A percentile compares a stretch with the other conserved stretches of the same genome.
These are phyloP conservation scores for Nasturtium officinale DNA, from an alignment of 345 rosid genomes.

Conservation along the genomic window DNA sequence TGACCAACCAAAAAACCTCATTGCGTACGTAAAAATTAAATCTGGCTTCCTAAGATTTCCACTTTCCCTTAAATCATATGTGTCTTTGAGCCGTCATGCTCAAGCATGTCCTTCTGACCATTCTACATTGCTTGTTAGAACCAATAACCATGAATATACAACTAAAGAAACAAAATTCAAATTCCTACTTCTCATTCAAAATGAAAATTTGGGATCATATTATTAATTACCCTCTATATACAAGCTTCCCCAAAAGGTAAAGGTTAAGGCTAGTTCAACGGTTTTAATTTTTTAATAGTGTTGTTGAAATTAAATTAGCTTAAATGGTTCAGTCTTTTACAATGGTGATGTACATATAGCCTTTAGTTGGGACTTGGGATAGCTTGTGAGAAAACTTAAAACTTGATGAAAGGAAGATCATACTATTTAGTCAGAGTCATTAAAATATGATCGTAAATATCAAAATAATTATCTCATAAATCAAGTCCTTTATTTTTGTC, in stretches of 20 bases:
- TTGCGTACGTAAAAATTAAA: not conserved
- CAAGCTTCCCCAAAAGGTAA: not conserved
- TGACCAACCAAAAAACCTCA: not conserved
- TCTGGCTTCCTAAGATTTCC: not conserved
- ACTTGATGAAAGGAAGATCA: not conserved
- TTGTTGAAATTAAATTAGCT: not conserved
- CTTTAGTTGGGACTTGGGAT: not conserved
- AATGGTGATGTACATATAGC: not conserved
- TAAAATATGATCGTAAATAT: not conserved
- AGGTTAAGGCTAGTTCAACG: not conserved
- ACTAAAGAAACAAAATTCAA: not conserved
- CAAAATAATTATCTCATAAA: not conserved
- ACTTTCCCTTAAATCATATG: not conserved
- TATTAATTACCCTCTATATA: not conserved
- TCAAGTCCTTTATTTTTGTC: not conserved
- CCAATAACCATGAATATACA: not conserved
- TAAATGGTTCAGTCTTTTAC: not conserved
- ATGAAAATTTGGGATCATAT: not conserved
- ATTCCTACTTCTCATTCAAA: not conserved
- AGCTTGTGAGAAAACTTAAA: not conserved
- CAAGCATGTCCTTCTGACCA: not conserved
- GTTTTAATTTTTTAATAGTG: not conserved
- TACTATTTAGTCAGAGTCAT: not conserved
- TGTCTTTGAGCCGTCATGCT: not conserved
- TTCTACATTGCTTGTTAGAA: not conserved